Evolutionary conservation across 2,329 filamentous ascomycete species (phyloP).

Genomic region (Fusarium bulbicola): DNA sequence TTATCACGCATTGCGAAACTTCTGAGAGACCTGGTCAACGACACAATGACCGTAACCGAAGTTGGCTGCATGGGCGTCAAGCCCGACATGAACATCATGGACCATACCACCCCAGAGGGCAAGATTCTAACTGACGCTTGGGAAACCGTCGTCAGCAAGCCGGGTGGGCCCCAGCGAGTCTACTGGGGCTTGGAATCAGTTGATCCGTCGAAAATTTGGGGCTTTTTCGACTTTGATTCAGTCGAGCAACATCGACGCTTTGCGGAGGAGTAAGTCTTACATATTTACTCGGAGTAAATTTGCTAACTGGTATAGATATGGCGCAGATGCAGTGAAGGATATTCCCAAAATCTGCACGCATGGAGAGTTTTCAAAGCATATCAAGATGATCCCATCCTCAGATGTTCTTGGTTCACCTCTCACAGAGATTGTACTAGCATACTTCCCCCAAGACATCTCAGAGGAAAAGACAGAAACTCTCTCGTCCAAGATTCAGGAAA

Average conservation of each 20-base stretch:
- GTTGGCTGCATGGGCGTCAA: slow-evolving; percentile 15
- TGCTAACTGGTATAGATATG: neutral
- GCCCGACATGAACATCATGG: slow-evolving; percentile 5
- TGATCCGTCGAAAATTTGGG: neutral
- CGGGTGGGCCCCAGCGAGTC: slow-evolving; percentile 1
- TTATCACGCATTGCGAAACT: fast-evolving
- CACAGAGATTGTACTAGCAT: neutral
- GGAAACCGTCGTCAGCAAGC: neutral
- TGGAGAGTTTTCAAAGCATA: slow-evolving; percentile 15
- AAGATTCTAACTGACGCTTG: neutral
- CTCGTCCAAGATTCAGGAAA: neutral
- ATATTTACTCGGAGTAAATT: neutral
- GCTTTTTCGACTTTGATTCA: slow-evolving; percentile 22
- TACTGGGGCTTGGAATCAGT: slow-evolving; percentile 13
- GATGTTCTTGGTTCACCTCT: neutral
- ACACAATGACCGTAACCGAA: slow-evolving; percentile 10
- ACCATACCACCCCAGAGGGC: slow-evolving; percentile 1
- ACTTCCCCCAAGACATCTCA: slow-evolving; percentile 1
- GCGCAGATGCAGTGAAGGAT: slow-evolving; percentile 5
- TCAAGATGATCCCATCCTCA: slow-evolving; percentile 7
- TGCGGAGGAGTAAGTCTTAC: neutral
- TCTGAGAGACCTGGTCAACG: neutral
- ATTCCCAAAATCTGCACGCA: slow-evolving; percentile 17
- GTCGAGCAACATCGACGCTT: slow-evolving; percentile 8
- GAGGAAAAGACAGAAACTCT: neutral